Evolutionary conservation across 2,329 filamentous ascomycete genomes (phyloP), one percentile per base, ranked within the genome.

Genomic region (Aaosphaeria arxii): DNA sequence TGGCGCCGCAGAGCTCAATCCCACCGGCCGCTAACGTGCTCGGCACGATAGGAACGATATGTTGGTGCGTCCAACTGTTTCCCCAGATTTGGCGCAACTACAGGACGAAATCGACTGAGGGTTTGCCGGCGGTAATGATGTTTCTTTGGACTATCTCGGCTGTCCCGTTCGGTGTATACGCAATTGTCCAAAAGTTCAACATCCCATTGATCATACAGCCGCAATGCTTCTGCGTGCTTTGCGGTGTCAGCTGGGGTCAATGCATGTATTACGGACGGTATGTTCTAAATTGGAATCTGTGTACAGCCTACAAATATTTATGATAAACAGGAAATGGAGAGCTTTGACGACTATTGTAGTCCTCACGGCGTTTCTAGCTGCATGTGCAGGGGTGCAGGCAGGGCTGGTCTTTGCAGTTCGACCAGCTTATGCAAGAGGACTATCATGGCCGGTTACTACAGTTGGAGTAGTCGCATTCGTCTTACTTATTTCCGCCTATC

Each of bases 51-150:
- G 82, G 82, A 4, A 82, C 82, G 11, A 74, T 84, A 52, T 61
- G 17, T 24, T 24, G 17, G 17, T 24, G 71, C 45, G 53, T 58
- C 1, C 54, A 53, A 44, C 52, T 62, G 11, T 46, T 55, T 5
- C 59, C 56, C 1, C 85, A 88, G 61, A 86, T 88, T 45, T 66
- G 84, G 39, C 78, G 86, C 54, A 88, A 88, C 57, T 83, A 85
- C 57, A 76, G 80, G 4, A 76, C 84, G 0, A 84, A 87, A 60
- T 75, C 84, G 65, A 84, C 84, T 0, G 79, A 75, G 0, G 85
- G 85, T 0, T 71, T 88, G 0, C 84, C 86, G 35, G 75, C 80
- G 0, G 79, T 81, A 0, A 87, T 88, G 84, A 87, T 88, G 84
- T 76, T 88, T 54, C 73, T 87, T 3, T 88, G 85, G 78, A 81